Conservation (phyloP, 225 moss, liverwort and hornwort species). For the Antitrichia curtipendula region DNA sequence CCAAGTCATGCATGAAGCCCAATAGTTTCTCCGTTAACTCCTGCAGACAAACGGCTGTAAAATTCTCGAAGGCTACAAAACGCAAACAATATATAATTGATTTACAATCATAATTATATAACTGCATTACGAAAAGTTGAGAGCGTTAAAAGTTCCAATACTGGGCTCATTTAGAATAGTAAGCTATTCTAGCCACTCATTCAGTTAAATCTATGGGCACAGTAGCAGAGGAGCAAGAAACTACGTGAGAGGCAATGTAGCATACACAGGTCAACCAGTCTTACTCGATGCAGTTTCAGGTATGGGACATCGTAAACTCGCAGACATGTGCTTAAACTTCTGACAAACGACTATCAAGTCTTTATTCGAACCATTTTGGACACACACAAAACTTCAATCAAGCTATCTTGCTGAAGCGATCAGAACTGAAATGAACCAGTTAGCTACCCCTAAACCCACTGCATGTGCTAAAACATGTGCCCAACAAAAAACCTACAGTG, state of each 20-base stretch:
- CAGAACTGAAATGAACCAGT: neutral
- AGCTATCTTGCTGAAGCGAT: neutral
- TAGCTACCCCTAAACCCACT: neutral
- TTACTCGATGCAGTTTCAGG: neutral
- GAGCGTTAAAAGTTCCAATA: neutral
- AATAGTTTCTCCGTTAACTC: slow-evolving; percentile 68
- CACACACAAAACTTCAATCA: neutral
- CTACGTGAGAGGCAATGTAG: neutral
- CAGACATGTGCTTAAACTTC: neutral
- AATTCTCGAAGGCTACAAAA: neutral
- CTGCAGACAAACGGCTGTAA: slow-evolving; percentile 22
- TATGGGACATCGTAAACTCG: neutral
- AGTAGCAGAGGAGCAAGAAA: neutral
- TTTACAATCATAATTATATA: neutral
- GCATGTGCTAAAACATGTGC: neutral
- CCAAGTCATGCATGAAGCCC: slow-evolving; percentile 58
- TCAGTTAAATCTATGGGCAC: neutral
- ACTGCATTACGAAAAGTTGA: neutral
- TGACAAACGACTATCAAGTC: neutral
- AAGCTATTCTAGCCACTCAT: neutral
- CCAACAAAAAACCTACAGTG: neutral
- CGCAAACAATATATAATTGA: neutral
- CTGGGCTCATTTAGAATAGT: neutral
- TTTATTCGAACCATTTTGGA: neutral
- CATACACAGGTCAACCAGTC: neutral